Conservation (phyloP, 106 monocot genomes). For the Agapanthus africanus region DNA sequence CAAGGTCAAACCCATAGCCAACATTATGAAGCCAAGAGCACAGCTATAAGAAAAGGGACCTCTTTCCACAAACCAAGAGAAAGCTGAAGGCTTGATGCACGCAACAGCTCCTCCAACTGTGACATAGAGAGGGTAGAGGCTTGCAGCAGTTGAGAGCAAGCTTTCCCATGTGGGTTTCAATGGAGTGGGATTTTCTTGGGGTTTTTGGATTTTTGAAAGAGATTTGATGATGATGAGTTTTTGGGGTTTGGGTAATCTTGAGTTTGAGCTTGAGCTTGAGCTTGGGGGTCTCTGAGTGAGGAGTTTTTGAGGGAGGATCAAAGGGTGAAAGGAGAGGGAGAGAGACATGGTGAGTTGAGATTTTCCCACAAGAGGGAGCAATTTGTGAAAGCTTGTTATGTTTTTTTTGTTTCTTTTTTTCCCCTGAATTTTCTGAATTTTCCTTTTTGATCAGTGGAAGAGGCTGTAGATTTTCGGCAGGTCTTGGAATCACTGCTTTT, state of each 20-base stretch:
- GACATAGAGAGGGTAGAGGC: conserved; percentile 67
- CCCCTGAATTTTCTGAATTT: too few species aligned
- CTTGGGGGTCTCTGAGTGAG: conserved; percentile 10
- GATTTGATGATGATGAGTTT: conserved; percentile 19
- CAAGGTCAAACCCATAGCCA: conserved; percentile 65
- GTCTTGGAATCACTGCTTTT: too few species aligned
- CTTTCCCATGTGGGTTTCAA: conserved; percentile 31
- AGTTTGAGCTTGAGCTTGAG: too few species aligned
- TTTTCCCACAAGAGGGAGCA: too few species aligned
- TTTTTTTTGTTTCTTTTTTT: too few species aligned
- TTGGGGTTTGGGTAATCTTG: not conserved
- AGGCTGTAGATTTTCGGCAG: too few species aligned
- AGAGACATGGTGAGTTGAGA: conserved; percentile 30
- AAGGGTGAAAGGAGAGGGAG: conserved; percentile 9
- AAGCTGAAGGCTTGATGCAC: conserved; percentile 53
- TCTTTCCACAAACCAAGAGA: conserved; percentile 68
- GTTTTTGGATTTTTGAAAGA: conserved; percentile 1
- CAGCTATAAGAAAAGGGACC: conserved; percentile 53
- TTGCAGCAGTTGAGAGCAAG: conserved; percentile 43
- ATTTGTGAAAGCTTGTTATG: too few species aligned
- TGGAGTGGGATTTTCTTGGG: not conserved
- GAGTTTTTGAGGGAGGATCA: not conserved
- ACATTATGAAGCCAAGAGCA: conserved; percentile 67
- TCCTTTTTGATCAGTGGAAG: too few species aligned
- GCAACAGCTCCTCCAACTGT: conserved; percentile 58